Conservation (phyloP, 148 eudicot genomes). For the Rhododendron mucronatum region DNA sequence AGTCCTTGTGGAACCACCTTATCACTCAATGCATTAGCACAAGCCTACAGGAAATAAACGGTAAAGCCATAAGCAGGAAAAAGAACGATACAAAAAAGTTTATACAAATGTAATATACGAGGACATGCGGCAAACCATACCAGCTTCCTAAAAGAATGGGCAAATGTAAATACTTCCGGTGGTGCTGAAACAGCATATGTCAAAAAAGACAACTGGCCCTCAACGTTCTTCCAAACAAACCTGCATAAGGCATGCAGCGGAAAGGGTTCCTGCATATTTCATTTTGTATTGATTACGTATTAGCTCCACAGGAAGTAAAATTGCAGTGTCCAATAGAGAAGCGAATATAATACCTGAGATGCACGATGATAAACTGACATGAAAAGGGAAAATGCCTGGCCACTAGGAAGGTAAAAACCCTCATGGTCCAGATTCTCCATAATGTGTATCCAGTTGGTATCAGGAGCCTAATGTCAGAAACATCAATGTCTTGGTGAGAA, state of each 20-base stretch:
- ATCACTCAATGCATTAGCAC: background rate
- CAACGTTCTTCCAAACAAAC: conserved; percentile 6
- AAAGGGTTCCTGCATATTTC: conserved; percentile 7
- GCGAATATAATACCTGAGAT: background rate
- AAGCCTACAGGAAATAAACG: background rate
- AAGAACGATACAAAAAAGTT: background rate
- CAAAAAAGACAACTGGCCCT: conserved; percentile 9
- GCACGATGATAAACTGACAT: conserved; percentile 10
- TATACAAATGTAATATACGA: background rate
- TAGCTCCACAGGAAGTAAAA: background rate
- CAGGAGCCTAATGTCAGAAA: conserved; percentile 9
- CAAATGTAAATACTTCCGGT: conserved; percentile 3
- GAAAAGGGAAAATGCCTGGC: conserved; percentile 5
- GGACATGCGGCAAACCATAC: background rate
- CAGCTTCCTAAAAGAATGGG: conserved; percentile 3
- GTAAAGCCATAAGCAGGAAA: too few species aligned
- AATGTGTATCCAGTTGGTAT: conserved; percentile 13
- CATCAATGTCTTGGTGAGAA: background rate
- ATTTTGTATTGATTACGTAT: background rate
- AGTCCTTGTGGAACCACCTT: background rate
- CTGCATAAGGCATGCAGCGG: conserved; percentile 8
- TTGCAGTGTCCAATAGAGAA: background rate
- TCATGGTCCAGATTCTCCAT: conserved; percentile 17
- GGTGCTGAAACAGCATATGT: conserved; percentile 6
- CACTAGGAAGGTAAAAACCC: conserved; percentile 17